Evolutionary conservation across 805 yeast species (phyloP).

Genomic region (Lipomyces starkeyi): DNA sequence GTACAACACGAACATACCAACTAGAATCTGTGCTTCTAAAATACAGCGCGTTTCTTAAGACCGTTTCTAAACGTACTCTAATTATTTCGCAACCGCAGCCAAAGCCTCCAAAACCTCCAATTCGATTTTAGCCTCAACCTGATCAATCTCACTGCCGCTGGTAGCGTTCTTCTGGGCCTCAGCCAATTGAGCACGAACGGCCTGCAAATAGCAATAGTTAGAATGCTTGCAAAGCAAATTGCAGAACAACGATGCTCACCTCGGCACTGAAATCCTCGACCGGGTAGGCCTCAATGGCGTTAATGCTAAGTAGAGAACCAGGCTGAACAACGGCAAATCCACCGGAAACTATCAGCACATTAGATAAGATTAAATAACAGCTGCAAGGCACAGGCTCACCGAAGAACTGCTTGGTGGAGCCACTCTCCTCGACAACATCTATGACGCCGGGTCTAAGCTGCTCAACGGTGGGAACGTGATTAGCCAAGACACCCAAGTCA

Average conservation of each 20-base stretch:
- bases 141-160: constrained; percentile 77
- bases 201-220: constrained; percentile 41
- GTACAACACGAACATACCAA: background rate
- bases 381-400: constrained; percentile 29
- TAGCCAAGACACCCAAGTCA: constrained; percentile 94
- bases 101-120: constrained; percentile 95
- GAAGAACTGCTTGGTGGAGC: constrained; percentile 77
- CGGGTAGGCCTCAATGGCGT: constrained; percentile 95
- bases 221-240: background rate
- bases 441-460: constrained; percentile 95
- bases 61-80: background rate
- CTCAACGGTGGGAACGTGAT: constrained; percentile 97
- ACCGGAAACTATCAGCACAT: constrained; percentile 66
- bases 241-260: constrained; percentile 17
- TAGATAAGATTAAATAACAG: background rate
- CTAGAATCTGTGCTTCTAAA: background rate
- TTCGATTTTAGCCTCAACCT: constrained; percentile 95
- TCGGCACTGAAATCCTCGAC: constrained; percentile 83
- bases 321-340: constrained; percentile 97
- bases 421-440: constrained; percentile 82
- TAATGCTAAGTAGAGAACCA: constrained; percentile 85
- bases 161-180: constrained; percentile 93
- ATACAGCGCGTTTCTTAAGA: background rate
- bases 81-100: constrained; percentile 77
- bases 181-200: constrained; percentile 78